phyloP scores from a whole-genome alignment of 2,329 filamentous ascomycete species.

The Epichloe uncinata region DNA sequence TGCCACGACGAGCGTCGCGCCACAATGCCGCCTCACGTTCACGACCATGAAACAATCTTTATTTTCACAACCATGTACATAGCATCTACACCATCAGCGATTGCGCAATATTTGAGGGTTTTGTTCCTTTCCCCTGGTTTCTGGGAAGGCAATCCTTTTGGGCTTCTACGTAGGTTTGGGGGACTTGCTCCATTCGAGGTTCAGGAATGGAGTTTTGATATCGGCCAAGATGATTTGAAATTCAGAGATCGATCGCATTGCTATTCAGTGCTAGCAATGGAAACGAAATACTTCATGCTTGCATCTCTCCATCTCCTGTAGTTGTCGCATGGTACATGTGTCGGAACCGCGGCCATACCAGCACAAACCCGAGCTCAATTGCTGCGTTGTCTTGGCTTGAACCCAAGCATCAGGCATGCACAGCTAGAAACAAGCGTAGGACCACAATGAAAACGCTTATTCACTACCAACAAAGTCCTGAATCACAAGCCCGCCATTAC shows the following conservation, averaged over 20 bases:
- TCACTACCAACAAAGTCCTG: neutral
- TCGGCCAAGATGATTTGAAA: neutral
- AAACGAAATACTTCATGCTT: neutral
- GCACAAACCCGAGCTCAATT: too few relatives aligned
- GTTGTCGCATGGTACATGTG: neutral
- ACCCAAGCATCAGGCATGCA: neutral
- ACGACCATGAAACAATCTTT: neutral
- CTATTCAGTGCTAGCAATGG: neutral
- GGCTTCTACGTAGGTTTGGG: neutral
- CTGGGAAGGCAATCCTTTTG: neutral
- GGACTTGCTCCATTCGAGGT: neutral
- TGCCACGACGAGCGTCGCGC: neutral
- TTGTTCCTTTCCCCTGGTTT: too few relatives aligned
- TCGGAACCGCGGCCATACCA: neutral
- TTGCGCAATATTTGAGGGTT: neutral
- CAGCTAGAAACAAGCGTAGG: neutral
- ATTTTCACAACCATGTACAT: slow-evolving; percentile 1
- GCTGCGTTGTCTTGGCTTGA: neutral
- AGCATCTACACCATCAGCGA: slow-evolving; percentile 2
- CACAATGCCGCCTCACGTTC: neutral
- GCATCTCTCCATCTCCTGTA: neutral
- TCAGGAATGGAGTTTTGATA: neutral
- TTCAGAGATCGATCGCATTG: neutral
- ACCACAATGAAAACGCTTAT: neutral
- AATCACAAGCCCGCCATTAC: neutral